These are phyloP conservation scores for Ogataea hybrid DNA, from an alignment of 1,139 yeast species.

Conservation along the genomic window DNA sequence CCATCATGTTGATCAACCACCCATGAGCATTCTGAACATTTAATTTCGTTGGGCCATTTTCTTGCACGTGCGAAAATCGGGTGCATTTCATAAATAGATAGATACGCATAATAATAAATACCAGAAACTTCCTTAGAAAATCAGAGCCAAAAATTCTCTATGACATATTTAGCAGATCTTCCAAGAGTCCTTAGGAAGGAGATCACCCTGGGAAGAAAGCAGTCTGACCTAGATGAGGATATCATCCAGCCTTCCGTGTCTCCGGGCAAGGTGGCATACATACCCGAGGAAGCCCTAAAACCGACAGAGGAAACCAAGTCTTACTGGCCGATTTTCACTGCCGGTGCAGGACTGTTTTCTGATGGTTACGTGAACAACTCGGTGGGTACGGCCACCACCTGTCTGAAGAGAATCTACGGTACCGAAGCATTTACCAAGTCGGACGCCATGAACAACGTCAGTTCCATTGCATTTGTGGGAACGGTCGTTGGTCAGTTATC, in stretches of 20 bases:
- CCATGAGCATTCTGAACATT: background rate
- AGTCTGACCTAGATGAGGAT: constrained; percentile 19
- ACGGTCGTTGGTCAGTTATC: constrained; percentile 82
- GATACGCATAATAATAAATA: background rate
- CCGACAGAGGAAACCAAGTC: constrained; percentile 23
- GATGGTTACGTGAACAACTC: constrained; percentile 91
- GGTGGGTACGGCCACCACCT: constrained; percentile 71
- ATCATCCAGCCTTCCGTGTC: constrained; percentile 18
- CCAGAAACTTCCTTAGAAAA: background rate
- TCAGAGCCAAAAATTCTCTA: constrained; percentile 15
- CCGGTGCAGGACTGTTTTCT: constrained; percentile 89
- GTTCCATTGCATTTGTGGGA: constrained; percentile 90
- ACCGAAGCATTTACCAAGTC: constrained; percentile 52
- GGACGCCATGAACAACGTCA: constrained; percentile 69
- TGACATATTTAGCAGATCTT: constrained; percentile 49
- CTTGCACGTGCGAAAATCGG: constrained; percentile 3
- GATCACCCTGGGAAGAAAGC: constrained; percentile 36
- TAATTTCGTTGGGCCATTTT: background rate
- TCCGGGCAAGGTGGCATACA: constrained; percentile 19
- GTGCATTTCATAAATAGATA: background rate
- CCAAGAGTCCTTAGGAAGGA: constrained; percentile 45
- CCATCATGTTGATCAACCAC: too few species aligned
- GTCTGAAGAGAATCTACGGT: constrained; percentile 65
- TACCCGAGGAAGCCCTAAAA: constrained; percentile 27
- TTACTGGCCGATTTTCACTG: constrained; percentile 73